Conservation (phyloP, 139 green algal species). For the Tetradesmus lagerheimii region DNA sequence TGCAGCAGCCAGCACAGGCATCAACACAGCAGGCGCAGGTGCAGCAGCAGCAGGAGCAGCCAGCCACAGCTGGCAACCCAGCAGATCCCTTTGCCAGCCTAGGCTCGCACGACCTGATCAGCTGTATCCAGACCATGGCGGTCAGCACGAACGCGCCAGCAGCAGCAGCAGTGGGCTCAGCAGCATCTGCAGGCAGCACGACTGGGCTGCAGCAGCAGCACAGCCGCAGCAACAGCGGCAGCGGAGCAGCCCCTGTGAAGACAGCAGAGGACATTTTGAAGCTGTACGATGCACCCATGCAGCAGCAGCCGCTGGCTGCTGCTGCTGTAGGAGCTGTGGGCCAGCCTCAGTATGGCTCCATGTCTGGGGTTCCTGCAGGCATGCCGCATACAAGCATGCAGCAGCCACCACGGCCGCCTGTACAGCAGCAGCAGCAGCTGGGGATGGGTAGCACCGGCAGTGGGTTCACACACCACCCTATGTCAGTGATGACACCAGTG, state of each 20-base stretch:
- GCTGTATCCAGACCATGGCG: conserved; percentile 26
- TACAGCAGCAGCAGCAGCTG: background rate
- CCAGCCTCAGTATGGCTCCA: background rate
- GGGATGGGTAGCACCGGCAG: background rate
- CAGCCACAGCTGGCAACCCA: background rate
- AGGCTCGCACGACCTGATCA: conserved; percentile 32
- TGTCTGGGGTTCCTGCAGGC: background rate
- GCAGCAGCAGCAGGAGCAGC: conserved; percentile 31
- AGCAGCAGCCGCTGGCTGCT: background rate
- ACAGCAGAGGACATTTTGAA: conserved; percentile 63
- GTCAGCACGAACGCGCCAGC: background rate
- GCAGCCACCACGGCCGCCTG: conserved; percentile 3
- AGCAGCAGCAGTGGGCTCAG: background rate
- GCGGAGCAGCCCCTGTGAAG: conserved; percentile 24
- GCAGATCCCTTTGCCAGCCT: conserved; percentile 37
- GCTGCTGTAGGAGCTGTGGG: background rate
- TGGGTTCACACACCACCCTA: conserved; percentile 10
- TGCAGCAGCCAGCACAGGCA: background rate
- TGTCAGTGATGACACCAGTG: conserved; percentile 27
- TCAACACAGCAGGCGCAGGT: background rate
- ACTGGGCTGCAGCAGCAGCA: conserved; percentile 39
- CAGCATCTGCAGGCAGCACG: background rate
- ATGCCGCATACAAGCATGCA: background rate
- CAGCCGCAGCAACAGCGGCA: background rate
- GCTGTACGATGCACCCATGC: conserved; percentile 57